Evolutionary conservation across 2,329 filamentous ascomycete species (phyloP), one percentile per base, ranked within the genome.

Genomic region (Alternaria ethzedia): DNA sequence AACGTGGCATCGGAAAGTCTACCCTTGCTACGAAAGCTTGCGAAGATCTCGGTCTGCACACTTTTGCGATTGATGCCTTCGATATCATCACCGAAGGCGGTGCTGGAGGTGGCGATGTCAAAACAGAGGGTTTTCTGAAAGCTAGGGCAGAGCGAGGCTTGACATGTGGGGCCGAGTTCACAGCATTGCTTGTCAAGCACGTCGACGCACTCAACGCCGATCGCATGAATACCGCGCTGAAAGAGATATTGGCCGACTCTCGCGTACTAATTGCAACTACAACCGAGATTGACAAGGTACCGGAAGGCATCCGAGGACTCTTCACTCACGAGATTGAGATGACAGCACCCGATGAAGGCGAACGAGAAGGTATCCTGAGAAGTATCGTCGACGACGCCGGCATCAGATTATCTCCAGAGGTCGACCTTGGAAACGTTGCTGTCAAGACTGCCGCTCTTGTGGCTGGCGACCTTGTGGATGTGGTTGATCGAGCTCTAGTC

Each of bases 241-340:
- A 93, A 75, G 92, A 97, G 65, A 90, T 98, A 3, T 81, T 97
- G 21, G 85, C 88, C n/a, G 90, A 91, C 50, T 89, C 89, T 4
- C 86, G 96, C 58, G 92, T 98, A 3, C 82, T 99, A 23, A 90
- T 99, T 70, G 95, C 96, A 1, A 99, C 96, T 0, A 97, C 95
- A 0, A 97, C 94, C 7, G 95, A 98, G 70, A 89, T 97, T 0
- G 96, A 98, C 76, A 96, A 98, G 79, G 88, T 99, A 1, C 92
- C 95, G 0, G 94, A 97, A 72, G 92, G 92, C 1, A 90, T 98
- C 20, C 89, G 96, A 57, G 93, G 93, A 11, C 84, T 98, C 3
- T 98, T 99, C 78, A 97, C 94, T 0, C 95, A 99, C 73, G 96
- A 99, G 79, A 86, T 99, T 45, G 95, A 98, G 75, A 93, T 99